Percentiles rank a stretch among this genome's conserved stretches.
These are phyloP conservation scores for Blastobotrys peoriensis DNA, from an alignment of 805 yeast species.

Conservation along the genomic window DNA sequence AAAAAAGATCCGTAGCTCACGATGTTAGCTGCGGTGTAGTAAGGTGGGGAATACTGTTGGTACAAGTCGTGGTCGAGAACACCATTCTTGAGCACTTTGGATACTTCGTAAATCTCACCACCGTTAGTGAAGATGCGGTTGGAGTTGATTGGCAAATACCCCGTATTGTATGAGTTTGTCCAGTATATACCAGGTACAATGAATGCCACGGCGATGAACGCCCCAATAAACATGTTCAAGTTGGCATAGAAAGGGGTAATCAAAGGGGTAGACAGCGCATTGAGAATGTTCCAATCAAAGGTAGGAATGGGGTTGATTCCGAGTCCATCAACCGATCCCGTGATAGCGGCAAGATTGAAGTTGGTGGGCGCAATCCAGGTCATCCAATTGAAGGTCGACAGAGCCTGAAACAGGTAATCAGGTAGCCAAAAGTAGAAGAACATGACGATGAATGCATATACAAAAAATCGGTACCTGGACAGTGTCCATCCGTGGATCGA, in stretches of 20 bases:
- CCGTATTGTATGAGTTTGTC: constrained; percentile 52
- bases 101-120: constrained; percentile 45
- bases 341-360: constrained; percentile 42
- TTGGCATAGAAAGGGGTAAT: constrained; percentile 58
- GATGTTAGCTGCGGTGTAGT: constrained; percentile 49
- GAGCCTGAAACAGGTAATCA: constrained; percentile 50
- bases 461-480: constrained; percentile 40
- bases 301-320: constrained; percentile 38
- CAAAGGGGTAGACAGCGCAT: constrained; percentile 41
- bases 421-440: constrained; percentile 56
- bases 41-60: constrained; percentile 49
- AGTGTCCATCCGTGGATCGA: constrained; percentile 44
- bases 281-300: constrained; percentile 36
- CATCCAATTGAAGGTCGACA: constrained; percentile 52
- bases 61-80: constrained; percentile 41
- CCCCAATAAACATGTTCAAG: constrained; percentile 30
- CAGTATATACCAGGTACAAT: constrained; percentile 45
- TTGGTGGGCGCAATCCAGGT: constrained; percentile 53
- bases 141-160: constrained; percentile 56
- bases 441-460: constrained; percentile 31
- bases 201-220: constrained; percentile 43
- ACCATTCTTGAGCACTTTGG: constrained; percentile 35
- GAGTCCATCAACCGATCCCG: constrained; percentile 36
- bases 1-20: constrained; percentile 49
- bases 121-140: constrained; percentile 47